Evolutionary conservation across 148 eudicot species (phyloP), one percentile per base, ranked within the genome.

Genomic region (Amaranthus cruentus): DNA sequence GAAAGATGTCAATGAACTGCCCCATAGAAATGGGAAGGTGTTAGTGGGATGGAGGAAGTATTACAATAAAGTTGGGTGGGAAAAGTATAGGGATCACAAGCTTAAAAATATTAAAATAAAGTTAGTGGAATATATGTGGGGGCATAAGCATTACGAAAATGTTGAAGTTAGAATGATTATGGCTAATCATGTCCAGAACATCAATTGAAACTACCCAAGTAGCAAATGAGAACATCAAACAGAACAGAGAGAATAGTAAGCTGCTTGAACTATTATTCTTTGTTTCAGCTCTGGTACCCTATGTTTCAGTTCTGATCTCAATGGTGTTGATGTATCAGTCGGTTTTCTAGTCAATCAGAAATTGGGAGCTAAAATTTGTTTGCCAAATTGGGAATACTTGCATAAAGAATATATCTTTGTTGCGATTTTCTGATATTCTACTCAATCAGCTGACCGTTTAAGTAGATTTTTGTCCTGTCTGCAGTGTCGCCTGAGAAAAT

Each of bases 401-500:
- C 47, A 18, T 46, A 43, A 47, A 64, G 52, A 65, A 46, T 47
- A 12, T 50, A 47, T 65, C 38, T 65, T 56, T 61, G 56, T 55
- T 47, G 49, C 7, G 11, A 47, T 75, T 2, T 54, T 47, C 14
- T 71, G 57, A 70, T 75, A 62, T 47, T 79, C 61, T 64, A 11
- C 58, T 53, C 71, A 60, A 53, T 62, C 4, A 73, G 85, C 97
- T 95, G 89, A 95, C 93, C 72, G 77, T 86, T 90, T 83, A 88
- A 90, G 84, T 78, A 95, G 98, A 87, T 95, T 83, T 95, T 95
- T 87, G 99, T 92, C 73, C 80, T 95, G 75, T 95, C 99, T 85
- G 97, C 99, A 90, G 97, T 95, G 72, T 91, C 94, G 47, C 99
- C 99, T 61, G 94, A 95, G 76, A 95, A 90, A 83, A 95, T 95